Evolutionary conservation across 2,329 filamentous ascomycete genomes (phyloP).

Genomic region (Dothistroma pini): DNA sequence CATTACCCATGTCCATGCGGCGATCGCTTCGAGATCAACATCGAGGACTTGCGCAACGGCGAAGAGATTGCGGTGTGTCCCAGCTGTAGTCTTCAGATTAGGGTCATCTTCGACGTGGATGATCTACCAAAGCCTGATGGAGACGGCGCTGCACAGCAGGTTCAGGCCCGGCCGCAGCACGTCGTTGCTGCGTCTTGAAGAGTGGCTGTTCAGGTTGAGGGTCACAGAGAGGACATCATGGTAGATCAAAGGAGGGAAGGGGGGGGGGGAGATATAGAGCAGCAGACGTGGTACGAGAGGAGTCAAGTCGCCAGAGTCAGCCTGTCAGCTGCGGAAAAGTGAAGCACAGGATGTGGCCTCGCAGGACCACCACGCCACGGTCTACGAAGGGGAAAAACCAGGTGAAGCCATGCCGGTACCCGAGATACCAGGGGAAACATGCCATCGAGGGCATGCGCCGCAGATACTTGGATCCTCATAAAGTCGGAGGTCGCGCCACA

Average conservation of each 20-base stretch:
- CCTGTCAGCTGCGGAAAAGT: background rate
- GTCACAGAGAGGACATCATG: no score
- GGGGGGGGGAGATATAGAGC: background rate
- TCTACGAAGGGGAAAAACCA: no score
- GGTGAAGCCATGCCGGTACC: no score
- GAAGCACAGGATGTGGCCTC: background rate
- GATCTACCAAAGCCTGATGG: constrained; percentile 49
- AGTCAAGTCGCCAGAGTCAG: background rate
- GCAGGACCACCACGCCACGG: background rate
- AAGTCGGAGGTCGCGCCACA: no score
- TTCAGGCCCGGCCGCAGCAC: constrained; percentile 15
- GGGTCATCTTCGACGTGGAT: constrained; percentile 80
- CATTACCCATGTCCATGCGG: constrained; percentile 90
- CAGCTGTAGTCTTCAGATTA: constrained; percentile 94
- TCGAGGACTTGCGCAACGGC: constrained; percentile 80
- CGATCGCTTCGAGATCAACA: constrained; percentile 87
- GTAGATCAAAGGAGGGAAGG: no score
- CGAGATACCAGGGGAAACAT: no score
- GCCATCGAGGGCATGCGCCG: background rate
- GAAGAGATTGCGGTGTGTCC: constrained; percentile 96
- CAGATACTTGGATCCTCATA: no score
- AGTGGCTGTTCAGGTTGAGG: background rate
- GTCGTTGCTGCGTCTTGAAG: constrained; percentile 25
- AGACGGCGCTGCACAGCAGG: constrained; percentile 10
- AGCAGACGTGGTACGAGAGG: background rate